Percentiles rank a stretch among this genome's conserved stretches.
These are phyloP conservation scores for Diophrys sp. DNA, from an alignment of 73 alveolate genomes.

Conservation along the genomic window DNA sequence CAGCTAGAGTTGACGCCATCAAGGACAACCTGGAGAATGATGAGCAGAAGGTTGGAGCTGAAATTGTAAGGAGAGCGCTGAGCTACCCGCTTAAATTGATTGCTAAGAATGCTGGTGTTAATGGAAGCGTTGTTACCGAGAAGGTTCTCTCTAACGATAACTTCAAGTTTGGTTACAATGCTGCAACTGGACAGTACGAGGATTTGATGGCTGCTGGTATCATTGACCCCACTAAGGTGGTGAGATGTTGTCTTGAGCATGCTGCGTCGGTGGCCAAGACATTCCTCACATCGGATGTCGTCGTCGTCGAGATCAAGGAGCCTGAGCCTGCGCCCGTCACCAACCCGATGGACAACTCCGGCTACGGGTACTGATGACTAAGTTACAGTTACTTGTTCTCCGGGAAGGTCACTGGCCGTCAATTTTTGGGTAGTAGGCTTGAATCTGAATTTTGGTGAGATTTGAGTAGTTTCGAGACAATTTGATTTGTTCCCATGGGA, in stretches of 20 bases:
- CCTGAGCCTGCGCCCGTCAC: no score
- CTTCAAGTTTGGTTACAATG: slow-evolving; percentile 80
- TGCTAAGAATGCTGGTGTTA: slow-evolving; percentile 89
- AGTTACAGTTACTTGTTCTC: slow-evolving; percentile 50
- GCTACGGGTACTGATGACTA: slow-evolving; percentile 60
- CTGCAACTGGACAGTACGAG: slow-evolving; percentile 71
- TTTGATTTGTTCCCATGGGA: no score
- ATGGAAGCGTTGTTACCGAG: slow-evolving; percentile 86
- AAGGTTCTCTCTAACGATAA: slow-evolving; percentile 68
- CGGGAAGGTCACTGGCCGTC: no score
- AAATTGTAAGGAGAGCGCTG: slow-evolving; percentile 76
- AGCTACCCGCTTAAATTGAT: slow-evolving; percentile 86
- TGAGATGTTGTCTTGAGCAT: slow-evolving; percentile 93
- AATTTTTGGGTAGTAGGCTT: no score
- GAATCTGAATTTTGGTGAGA: no score
- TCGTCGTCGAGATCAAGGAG: slow-evolving; percentile 49
- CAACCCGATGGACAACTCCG: slow-evolving; percentile 64
- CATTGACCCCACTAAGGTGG: slow-evolving; percentile 98
- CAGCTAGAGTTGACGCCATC: no score
- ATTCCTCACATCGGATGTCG: slow-evolving; percentile 95
- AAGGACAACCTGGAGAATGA: no score
- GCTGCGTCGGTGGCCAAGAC: slow-evolving; percentile 95
- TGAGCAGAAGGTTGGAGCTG: no score
- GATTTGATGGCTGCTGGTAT: slow-evolving; percentile 86
- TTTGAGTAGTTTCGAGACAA: no score